Evolutionary conservation across 2,329 filamentous ascomycete species (phyloP).

Genomic region (Ceratocystis lukuohia): DNA sequence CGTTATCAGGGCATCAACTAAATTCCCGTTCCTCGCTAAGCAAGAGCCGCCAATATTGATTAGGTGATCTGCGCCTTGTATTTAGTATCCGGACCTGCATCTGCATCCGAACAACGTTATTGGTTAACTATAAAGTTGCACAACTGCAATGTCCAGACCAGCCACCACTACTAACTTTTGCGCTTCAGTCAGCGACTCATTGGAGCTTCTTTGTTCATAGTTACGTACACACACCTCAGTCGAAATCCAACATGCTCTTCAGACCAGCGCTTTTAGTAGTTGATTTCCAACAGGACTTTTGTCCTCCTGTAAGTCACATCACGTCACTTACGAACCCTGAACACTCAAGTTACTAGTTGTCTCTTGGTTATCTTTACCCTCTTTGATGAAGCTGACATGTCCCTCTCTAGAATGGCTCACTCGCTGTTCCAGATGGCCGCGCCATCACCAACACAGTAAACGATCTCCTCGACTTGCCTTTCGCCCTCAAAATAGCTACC

Average conservation of each 20-base stretch:
- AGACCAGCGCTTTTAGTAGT: slow-evolving; percentile 53
- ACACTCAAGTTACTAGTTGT: background rate
- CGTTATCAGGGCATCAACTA: background rate
- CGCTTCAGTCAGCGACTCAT: background rate
- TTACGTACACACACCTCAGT: background rate
- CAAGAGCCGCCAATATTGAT: background rate
- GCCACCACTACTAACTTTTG: background rate
- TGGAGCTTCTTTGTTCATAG: background rate
- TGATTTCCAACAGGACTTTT: slow-evolving; percentile 92
- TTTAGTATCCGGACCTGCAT: too few species aligned
- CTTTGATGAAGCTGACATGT: slow-evolving; percentile 21
- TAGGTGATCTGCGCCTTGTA: background rate
- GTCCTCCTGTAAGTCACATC: slow-evolving; percentile 55
- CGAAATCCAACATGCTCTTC: slow-evolving; percentile 25
- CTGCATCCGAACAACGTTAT: too few species aligned
- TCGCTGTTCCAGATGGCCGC: slow-evolving; percentile 65
- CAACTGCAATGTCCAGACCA: background rate
- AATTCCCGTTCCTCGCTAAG: background rate
- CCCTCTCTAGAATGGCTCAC: slow-evolving; percentile 55
- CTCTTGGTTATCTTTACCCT: background rate
- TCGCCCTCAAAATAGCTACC: slow-evolving; percentile 66
- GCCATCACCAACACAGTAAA: slow-evolving; percentile 60
- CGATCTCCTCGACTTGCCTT: slow-evolving; percentile 55
- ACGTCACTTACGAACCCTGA: background rate
- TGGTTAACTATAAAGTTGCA: background rate